Percentiles rank a stretch among this genome's conserved stretches.
Evolutionary conservation across 2,329 filamentous ascomycete genomes (phyloP).

Genomic region (Ophidiomyces ophidiicola): DNA sequence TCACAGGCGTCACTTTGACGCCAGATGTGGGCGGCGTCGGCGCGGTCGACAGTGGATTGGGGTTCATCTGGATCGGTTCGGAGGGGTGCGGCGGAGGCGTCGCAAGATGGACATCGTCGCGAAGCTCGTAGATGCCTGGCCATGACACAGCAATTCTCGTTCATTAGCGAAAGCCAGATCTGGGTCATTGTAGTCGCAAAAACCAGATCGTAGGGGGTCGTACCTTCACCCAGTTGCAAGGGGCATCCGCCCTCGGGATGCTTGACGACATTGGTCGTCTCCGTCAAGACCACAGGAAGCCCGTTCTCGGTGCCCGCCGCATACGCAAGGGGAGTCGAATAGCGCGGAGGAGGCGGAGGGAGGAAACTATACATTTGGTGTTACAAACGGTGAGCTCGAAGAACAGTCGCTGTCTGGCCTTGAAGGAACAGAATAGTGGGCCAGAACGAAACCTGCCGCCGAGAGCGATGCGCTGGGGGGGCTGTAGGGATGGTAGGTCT

Average conservation of each 20-base stretch:
- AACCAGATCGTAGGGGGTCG: constrained; percentile 13
- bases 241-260: constrained; percentile 77
- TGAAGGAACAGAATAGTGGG: not conserved
- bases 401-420: constrained; percentile 4
- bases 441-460: not conserved
- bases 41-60: constrained; percentile 79
- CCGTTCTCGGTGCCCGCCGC: constrained; percentile 59
- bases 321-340: constrained; percentile 60
- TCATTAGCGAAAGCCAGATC: not conserved
- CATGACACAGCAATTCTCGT: not conserved
- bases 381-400: constrained; percentile 1
- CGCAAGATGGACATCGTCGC: constrained; percentile 82
- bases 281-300: constrained; percentile 62
- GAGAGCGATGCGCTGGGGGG: too few relatives aligned
- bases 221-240: constrained; percentile 87
- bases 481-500: not conserved
- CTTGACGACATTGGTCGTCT: constrained; percentile 82
- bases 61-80: constrained; percentile 73
- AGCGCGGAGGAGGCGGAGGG: constrained; percentile 70
- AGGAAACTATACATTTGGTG: constrained; percentile 53
- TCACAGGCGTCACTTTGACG: constrained; percentile 69
- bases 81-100: constrained; percentile 93
- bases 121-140: constrained; percentile 76
- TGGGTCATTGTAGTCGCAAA: not conserved
- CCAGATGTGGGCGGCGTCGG: constrained; percentile 73